Base-by-base conservation (phyloP, 129 eudicot genomes). In the Saussurea involucrata region DNA sequence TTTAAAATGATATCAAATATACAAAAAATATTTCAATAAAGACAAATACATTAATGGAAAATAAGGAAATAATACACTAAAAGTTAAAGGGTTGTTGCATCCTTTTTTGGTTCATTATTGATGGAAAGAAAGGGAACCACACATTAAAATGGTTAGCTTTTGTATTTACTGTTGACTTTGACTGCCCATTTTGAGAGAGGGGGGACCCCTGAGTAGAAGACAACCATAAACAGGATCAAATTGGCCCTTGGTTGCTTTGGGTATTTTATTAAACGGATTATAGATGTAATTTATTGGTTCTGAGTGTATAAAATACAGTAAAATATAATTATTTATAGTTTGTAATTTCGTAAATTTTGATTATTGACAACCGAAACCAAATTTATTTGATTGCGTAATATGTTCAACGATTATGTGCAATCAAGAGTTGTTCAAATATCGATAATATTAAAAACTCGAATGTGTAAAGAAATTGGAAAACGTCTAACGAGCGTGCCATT, bases 201-300 rank as follows among this genome's bases (percentile, higher is more conserved):
- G 63, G 25, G 71, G 63, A 20, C 78, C 78, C 24, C 68, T 57
- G 1, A 73, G 32, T 57, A 15, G 6, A 44, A 18, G 32, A 58
- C 69, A 63, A 74, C 68, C 24, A 74, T 33, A 55, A 55, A 73
- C 13, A 33, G 57, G 66, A 68, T 73, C 55, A 61, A 32, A 29
- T 7, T 31, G 24, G 33, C 36, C 69, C 58, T 74, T 40, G 61
- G 61, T 53, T 17, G 61, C 22, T 53, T 53, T 53, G 22, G 7
- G 61, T 18, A 53, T 40, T 40, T 40, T 49, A 15, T 17, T 49
- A 4, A 12, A 74, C 22, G 37, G 61, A 63, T 63, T 74, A 61
- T 31, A 71, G 1, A 22, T 20, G 28, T 18, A 22, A 21, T 21
- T 60, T 8, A 6, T 5, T n/a, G 61, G 61, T 53, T 17, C 24